Conservation (phyloP, 148 eudicot genomes). For the Salicornia ramosissima region DNA sequence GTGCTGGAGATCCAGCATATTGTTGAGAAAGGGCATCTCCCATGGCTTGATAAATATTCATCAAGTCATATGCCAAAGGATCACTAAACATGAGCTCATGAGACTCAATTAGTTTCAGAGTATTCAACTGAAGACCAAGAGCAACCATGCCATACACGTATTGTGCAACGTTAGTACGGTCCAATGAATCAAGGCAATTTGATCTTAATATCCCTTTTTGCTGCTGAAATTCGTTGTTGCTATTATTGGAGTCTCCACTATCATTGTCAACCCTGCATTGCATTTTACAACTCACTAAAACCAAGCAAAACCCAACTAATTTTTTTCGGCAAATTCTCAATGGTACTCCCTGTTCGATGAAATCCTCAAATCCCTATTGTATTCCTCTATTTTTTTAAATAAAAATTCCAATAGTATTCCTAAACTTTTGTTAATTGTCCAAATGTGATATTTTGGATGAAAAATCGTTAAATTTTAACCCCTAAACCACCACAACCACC, state of each 20-base stretch:
- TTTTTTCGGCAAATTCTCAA: too few relatives aligned
- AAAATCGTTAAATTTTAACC: too few relatives aligned
- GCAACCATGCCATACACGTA: slow-evolving; percentile 81
- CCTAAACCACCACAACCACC: too few relatives aligned
- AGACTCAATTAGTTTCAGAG: slow-evolving; percentile 44
- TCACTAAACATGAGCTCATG: slow-evolving; percentile 42
- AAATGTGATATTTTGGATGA: too few relatives aligned
- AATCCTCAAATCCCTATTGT: too few relatives aligned
- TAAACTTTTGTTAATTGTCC: too few relatives aligned
- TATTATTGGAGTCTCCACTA: background rate
- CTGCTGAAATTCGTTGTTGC: background rate
- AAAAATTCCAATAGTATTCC: too few relatives aligned
- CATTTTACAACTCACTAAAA: background rate
- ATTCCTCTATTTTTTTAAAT: too few relatives aligned
- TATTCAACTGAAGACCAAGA: slow-evolving; percentile 71
- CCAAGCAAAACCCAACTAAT: background rate
- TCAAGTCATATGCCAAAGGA: slow-evolving; percentile 56
- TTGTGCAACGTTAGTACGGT: slow-evolving; percentile 90
- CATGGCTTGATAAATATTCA: slow-evolving; percentile 70
- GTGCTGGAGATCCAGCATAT: slow-evolving; percentile 96
- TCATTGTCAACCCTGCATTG: slow-evolving; percentile 15
- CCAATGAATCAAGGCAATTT: slow-evolving; percentile 92
- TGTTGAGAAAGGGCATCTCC: slow-evolving; percentile 84
- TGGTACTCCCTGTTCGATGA: too few relatives aligned
- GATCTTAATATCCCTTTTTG: slow-evolving; percentile 80